phyloP scores from a whole-genome alignment of 441 rosid genomes.

The Bruguiera hainesii region DNA sequence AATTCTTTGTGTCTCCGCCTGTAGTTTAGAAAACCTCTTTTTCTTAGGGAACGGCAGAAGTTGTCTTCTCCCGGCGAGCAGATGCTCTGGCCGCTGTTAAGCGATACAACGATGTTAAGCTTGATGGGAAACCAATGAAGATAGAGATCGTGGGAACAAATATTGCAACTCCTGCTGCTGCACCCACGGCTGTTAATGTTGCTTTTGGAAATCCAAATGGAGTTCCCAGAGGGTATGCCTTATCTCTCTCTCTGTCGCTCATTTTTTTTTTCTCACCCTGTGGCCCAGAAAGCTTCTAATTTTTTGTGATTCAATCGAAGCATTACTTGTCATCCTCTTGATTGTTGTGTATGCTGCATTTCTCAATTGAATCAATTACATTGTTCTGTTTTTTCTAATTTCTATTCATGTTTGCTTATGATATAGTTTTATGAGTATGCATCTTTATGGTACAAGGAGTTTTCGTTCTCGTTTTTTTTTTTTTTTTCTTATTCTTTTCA shows the following conservation, averaged over 20 bases:
- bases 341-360: no score
- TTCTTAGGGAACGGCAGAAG: constrained; percentile 91
- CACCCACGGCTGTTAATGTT: constrained; percentile 35
- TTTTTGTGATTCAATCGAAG: no score
- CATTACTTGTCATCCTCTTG: no score
- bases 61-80: constrained; percentile 59
- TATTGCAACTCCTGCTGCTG: constrained; percentile 46
- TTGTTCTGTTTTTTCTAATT: no score
- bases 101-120: constrained; percentile 84
- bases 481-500: no score
- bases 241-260: not conserved
- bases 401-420: no score
- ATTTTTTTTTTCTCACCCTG: not conserved
- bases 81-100: constrained; percentile 86
- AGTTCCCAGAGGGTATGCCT: constrained; percentile 58
- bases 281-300: no score
- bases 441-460: no score
- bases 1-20: constrained; percentile 34
- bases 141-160: constrained; percentile 82
- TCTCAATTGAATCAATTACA: no score
- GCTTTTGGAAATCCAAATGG: constrained; percentile 46
- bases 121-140: constrained; percentile 93
- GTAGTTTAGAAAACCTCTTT: constrained; percentile 43
- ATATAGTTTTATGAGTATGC: no score
- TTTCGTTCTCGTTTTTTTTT: no score